Base-by-base conservation (phyloP, 2,329 filamentous ascomycete genomes). In the Fusarium setosum region DNA sequence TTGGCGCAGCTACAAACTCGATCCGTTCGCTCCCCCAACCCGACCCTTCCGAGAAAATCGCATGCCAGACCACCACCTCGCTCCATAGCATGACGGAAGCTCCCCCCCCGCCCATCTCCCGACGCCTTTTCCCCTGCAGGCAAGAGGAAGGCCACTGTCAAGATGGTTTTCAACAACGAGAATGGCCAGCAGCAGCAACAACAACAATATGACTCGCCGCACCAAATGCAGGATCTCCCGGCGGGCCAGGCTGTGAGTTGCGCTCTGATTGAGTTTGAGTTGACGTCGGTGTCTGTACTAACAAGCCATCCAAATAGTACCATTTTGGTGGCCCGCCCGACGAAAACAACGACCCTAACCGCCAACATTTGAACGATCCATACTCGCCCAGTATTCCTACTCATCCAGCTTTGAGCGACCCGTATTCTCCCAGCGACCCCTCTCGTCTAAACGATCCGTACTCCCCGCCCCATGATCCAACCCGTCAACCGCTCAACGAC, bases 211-310 rank as follows among this genome's bases (percentile, higher is more conserved):
- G 64, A 68, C 48, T 51, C 56, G 24, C 64, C 64, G 38, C 66
- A 64, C 24, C 59, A 61, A 42, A 67, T 70, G 67, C 68, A 70
- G 56, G 62, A 70, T 48, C 50, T 70, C 21, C 68, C 68, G 10
- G 65, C 68, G 31, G 59, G 59, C n/a, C 59, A 70, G 18, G 63
- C 68, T 34, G 68, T 70, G 55, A 62, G 68, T 68, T 61, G n/a
- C 6, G 11, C n/a, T 23, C 31, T 17, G 26, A 29, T 20, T 21
- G 18, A 31, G 15, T 45, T 5, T 42, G 29, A 47, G 10, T 41
- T 6, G 17, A 10, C 32, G 21, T 47, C n/a, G n/a, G n/a, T n/a
- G n/a, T n/a, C n/a, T 47, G 18, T 21, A 17, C 32, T 32, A n/a
- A 21, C 31, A 15, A 21, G 44, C 5, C 29, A 13, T n/a, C 21